phyloP scores from a whole-genome alignment of 495 filamentous ascomycete species.

The Lophiostoma macrostomum region DNA sequence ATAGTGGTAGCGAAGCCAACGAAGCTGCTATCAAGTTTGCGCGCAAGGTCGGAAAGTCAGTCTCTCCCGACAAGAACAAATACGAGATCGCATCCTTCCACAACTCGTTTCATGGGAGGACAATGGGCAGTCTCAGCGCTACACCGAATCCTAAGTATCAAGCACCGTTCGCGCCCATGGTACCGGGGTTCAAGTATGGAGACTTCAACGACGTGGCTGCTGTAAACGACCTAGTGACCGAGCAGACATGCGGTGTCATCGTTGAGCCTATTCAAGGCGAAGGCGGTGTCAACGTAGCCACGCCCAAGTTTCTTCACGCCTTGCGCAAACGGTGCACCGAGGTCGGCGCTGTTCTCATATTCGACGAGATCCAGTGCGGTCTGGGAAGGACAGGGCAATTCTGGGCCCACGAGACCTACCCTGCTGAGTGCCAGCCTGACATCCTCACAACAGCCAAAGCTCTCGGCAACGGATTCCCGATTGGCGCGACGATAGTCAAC shows the following conservation, averaged over 20 bases:
- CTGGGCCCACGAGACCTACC: constrained; percentile 80
- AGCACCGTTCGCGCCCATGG: constrained; percentile 88
- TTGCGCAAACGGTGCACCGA: constrained; percentile 77
- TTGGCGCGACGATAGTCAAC: constrained; percentile 85
- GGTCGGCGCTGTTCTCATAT: constrained; percentile 84
- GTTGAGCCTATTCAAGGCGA: constrained; percentile 98
- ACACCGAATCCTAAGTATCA: constrained; percentile 99
- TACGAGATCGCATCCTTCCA: constrained; percentile 84
- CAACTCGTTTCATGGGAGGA: constrained; percentile 91
- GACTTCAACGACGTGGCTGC: constrained; percentile 75
- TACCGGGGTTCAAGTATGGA: constrained; percentile 87
- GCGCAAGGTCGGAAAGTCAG: constrained; percentile 77
- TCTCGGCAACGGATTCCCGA: constrained; percentile 91
- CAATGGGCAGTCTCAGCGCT: constrained; percentile 86
- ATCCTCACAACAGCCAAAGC: constrained; percentile 93
- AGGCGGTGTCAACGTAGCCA: constrained; percentile 84
- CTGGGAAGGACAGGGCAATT: constrained; percentile 78
- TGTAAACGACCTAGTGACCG: constrained; percentile 69
- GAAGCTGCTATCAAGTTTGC: constrained; percentile 97
- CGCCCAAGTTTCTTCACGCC: constrained; percentile 72
- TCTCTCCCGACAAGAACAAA: constrained; percentile 69
- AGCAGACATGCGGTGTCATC: constrained; percentile 89
- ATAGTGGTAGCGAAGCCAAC: constrained; percentile 92
- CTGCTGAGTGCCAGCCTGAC: constrained; percentile 81
- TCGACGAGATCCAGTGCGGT: constrained; percentile 96